Evolutionary conservation across 2,329 filamentous ascomycete genomes (phyloP), one percentile per base, ranked within the genome.

Genomic region (Trichoderma sp.): DNA sequence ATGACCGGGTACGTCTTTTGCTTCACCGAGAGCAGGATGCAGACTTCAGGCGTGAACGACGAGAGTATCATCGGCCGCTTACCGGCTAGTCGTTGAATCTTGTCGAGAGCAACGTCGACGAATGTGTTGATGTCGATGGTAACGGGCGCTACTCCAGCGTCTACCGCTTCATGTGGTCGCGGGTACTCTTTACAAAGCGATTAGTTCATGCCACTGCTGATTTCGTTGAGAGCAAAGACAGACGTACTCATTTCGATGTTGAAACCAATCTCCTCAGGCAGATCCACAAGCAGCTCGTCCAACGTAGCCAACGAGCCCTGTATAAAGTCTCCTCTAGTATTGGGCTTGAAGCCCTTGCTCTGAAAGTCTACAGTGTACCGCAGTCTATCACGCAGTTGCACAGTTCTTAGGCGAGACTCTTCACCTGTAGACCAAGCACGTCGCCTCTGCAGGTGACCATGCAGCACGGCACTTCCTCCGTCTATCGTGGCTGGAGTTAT

Each of bases 231-330:
- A 54, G 39, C 39, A 43, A 10, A n/a, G 39, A 43, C 16, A 10
- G 59, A 51, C 77, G 37, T 72, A 81, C 78, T 82, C 52, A 82
- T 74, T 72, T 82, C 81, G 24, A 82, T 76, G 58, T 81, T 77
- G 68, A 81, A 79, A 2, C 77, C 76, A n/a, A 82, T 74, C 10
- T 73, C 71, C 6, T 76, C 70, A 0, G 80, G 80, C 2, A 82
- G 69, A 51, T 76, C 71, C 8, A 70, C 59, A 11, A 82, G 75
- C 16, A 81, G 68, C 56, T 82, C 79, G 63, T 79, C 75, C 18
- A 82, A 69, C 6, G 80, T 82, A 1, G 77, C 70, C 51, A 82
- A 77, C 3, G 78, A 72, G 18, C 76, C 77, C 43, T 81, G 79
- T 64, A 82, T 79, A 56, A 77, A 77, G 43, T 77, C 72, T 1